phyloP scores from a whole-genome alignment of 2,329 filamentous ascomycete species.

The Magnaporthiopsis poae region DNA sequence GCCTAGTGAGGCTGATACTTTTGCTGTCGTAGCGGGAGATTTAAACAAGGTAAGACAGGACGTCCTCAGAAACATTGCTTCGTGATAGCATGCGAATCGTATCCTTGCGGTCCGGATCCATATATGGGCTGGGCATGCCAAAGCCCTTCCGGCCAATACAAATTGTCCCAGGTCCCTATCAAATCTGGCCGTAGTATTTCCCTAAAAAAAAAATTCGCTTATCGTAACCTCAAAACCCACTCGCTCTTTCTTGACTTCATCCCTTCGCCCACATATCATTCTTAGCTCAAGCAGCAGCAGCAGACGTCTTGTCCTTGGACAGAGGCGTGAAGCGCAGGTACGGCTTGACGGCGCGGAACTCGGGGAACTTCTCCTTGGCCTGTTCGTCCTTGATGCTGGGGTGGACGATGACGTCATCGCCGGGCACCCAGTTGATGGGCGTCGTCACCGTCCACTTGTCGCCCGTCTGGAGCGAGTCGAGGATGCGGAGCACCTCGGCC shows the following conservation, averaged over 20 bases:
- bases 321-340: constrained; percentile 66
- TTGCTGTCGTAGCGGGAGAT: too few species aligned
- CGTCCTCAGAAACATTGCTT: too few species aligned
- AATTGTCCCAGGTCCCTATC: too few species aligned
- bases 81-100: too few species aligned
- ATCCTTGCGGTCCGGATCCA: too few species aligned
- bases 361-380: constrained; percentile 78
- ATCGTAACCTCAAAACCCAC: too few species aligned
- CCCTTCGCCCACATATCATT: background rate
- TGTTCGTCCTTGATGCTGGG: constrained; percentile 73
- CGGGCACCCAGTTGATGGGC: constrained; percentile 81
- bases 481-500: constrained; percentile 65
- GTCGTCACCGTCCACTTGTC: constrained; percentile 84
- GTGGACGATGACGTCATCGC: constrained; percentile 87
- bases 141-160: too few species aligned
- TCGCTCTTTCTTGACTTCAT: too few species aligned
- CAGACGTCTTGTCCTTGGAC: constrained; percentile 41
- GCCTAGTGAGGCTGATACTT: too few species aligned
- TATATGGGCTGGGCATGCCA: too few species aligned
- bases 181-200: too few species aligned
- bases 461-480: constrained; percentile 71
- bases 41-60: too few species aligned
- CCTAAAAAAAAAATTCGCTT: background rate
- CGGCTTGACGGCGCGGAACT: constrained; percentile 58
- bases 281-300: constrained; percentile 12